phyloP scores from a whole-genome alignment of 1,139 yeast species.

The Dujonia santamariae region DNA sequence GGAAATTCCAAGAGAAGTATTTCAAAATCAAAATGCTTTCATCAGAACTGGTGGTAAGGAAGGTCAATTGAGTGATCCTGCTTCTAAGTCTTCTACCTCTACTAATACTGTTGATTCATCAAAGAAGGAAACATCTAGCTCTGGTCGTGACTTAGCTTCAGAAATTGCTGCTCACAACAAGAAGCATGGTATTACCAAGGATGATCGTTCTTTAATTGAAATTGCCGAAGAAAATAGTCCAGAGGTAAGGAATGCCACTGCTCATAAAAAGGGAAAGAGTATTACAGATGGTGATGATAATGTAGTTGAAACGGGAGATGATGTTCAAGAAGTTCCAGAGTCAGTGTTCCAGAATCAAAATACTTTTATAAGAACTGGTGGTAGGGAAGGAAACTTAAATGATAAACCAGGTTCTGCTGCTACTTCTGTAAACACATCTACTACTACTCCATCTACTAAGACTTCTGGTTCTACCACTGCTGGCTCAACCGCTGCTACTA shows the following conservation, averaged over 20 bases:
- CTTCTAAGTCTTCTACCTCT: conserved; percentile 11
- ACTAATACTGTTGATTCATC: conserved; percentile 4
- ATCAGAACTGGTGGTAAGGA: conserved; percentile 16
- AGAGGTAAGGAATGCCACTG: conserved; percentile 15
- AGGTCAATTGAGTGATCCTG: conserved; percentile 11
- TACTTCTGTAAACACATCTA: background rate
- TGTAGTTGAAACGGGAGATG: conserved; percentile 8
- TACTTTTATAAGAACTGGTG: conserved; percentile 15
- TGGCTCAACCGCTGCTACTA: conserved; percentile 9
- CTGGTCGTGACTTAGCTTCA: conserved; percentile 16
- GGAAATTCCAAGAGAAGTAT: conserved; percentile 10
- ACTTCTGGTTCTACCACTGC: background rate
- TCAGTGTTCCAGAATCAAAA: conserved; percentile 11
- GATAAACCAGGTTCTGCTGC: conserved; percentile 4
- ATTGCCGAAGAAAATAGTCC: conserved; percentile 26
- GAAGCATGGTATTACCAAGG: conserved; percentile 24
- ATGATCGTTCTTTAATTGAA: conserved; percentile 25
- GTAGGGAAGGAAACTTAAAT: conserved; percentile 13
- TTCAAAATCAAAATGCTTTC: conserved; percentile 12
- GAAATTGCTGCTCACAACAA: conserved; percentile 27
- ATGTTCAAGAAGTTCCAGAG: conserved; percentile 15
- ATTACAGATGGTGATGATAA: conserved; percentile 5
- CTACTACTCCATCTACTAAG: background rate
- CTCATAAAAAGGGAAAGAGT: conserved; percentile 14
- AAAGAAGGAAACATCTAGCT: conserved; percentile 5